A percentile compares a stretch with the other conserved stretches of the same genome.
phyloP scores from a whole-genome alignment of 164 flowering plant genomes.

The Aristolochia californica region DNA sequence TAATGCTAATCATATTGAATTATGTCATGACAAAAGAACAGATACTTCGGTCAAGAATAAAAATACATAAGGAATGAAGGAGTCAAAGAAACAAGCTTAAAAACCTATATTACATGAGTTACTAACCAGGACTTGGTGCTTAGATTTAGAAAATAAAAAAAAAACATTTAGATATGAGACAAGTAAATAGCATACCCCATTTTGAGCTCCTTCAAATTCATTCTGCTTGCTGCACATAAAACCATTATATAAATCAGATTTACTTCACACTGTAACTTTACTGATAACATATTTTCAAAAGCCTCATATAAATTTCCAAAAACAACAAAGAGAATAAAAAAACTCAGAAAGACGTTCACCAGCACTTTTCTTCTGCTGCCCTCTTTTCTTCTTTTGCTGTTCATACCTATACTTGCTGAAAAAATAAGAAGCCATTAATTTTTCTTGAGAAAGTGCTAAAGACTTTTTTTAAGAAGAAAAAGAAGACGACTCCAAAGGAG shows the following conservation, averaged over 20 bases:
- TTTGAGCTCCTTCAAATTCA: constrained; percentile 92
- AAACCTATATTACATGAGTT: no score
- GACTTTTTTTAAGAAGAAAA: not conserved
- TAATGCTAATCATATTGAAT: no score
- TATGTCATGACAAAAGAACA: no score
- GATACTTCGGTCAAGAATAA: no score
- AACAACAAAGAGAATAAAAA: constrained; percentile 10
- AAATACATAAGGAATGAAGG: no score
- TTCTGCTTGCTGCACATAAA: constrained; percentile 57
- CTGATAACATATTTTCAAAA: not conserved
- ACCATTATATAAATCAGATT: constrained; percentile 13
- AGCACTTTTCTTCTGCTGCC: constrained; percentile 79
- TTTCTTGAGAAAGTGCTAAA: not conserved
- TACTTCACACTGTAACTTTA: not conserved
- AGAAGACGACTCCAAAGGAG: not conserved
- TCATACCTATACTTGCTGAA: constrained; percentile 82
- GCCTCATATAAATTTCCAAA: not conserved
- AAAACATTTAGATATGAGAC: not conserved
- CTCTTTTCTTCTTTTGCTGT: constrained; percentile 76
- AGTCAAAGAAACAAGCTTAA: no score
- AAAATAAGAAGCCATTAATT: constrained; percentile 2
- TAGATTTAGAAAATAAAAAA: no score
- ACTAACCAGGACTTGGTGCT: no score
- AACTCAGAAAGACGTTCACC: constrained; percentile 28
- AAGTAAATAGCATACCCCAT: constrained; percentile 58